Evolutionary conservation across 805 yeast species (phyloP), one percentile per base, ranked within the genome.

Genomic region (Saccharomycopsis sp.): DNA sequence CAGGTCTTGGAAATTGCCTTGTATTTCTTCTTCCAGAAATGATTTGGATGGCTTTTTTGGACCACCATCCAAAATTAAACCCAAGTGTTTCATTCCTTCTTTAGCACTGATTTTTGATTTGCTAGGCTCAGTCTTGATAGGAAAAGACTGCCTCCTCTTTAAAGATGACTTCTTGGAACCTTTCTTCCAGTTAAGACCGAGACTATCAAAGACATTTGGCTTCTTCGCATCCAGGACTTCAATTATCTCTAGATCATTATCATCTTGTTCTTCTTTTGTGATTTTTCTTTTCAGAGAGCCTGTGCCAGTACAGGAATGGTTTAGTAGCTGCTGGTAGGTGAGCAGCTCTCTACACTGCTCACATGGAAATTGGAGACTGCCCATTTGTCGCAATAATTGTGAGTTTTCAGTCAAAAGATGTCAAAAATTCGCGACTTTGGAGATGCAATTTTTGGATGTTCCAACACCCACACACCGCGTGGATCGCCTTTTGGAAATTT

Each of bases 301-400:
- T 14, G n/a, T 4, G 4, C 17, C 34, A 13, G 18, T 8, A 18
- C 44, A 37, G 14, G 10, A 9, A 34, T 44, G 47, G 18, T 27
- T 19, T 10, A 32, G 28, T 10, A 44, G 31, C 10, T 40, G 34
- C 8, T 20, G n/a, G 17, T 39, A 44, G 5, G 40, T 30, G 14
- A 40, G 40, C 13, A 20, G 33, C 18, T 44, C 27, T 12, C 36
- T 32, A 19, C 47, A 44, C n/a, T 21, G 17, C 31, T 44, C 47
- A 33, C 47, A 44, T 12, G 47, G 47, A 27, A 44, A 44, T n/a
- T n/a, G n/a, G n/a, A n/a, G n/a, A n/a, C n/a, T n/a, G n/a, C n/a
- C n/a, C n/a, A n/a, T n/a, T n/a, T n/a, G n/a, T n/a, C n/a, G n/a
- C n/a, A n/a, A n/a, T n/a, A n/a, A n/a, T n/a, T n/a, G n/a, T n/a